These are phyloP conservation scores for Saccharomycopsis fermentans DNA, from an alignment of 805 yeast species.

Conservation along the genomic window DNA sequence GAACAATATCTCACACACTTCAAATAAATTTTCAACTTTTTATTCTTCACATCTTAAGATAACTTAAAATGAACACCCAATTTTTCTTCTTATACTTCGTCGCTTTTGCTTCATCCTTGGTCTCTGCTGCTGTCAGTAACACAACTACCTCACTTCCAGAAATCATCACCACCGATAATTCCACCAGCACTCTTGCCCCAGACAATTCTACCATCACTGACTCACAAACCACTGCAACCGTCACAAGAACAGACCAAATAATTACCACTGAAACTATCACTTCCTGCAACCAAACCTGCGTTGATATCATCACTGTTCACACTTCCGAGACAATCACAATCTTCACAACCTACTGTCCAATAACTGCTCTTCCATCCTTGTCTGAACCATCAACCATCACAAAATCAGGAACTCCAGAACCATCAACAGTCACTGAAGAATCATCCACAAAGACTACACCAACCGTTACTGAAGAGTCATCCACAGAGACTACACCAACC, in stretches of 20 bases:
- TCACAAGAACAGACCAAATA: constrained; percentile 2
- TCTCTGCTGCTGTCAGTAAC: background rate
- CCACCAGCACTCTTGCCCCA: background rate
- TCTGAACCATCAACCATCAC: background rate
- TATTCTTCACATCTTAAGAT: too few relatives aligned
- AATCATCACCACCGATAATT: background rate
- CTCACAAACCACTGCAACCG: constrained; percentile 7
- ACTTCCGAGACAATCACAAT: constrained; percentile 2
- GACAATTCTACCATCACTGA: background rate
- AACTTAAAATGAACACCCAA: background rate
- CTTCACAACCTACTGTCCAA: constrained; percentile 11
- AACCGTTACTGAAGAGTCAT: background rate
- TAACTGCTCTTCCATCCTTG: background rate
- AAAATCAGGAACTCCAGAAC: background rate
- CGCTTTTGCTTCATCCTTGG: background rate
- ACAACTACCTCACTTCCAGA: background rate
- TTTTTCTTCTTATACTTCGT: background rate
- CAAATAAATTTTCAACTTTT: too few relatives aligned
- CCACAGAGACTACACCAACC: background rate
- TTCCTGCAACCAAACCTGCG: constrained; percentile 5
- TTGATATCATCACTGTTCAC: constrained; percentile 4
- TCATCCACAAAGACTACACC: background rate
- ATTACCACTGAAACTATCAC: constrained; percentile 7
- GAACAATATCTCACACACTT: too few relatives aligned
- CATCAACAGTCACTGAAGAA: background rate